Base-by-base conservation (phyloP, 2,329 filamentous ascomycete genomes). In the Leptographium lundbergii region DNA sequence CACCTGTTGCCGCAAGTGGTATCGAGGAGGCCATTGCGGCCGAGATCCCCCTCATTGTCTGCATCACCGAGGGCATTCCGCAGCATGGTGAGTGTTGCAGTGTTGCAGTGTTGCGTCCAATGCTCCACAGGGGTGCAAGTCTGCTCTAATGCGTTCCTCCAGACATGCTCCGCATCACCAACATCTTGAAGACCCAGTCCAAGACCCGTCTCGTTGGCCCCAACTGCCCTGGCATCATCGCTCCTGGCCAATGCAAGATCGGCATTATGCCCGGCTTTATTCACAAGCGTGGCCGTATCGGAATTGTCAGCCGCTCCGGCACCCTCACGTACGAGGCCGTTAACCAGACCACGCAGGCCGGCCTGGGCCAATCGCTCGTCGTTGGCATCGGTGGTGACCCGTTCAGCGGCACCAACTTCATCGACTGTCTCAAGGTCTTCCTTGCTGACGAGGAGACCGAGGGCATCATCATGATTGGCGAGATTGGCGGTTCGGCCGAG, bases 181-280 rank as follows among this genome's bases (percentile, higher is more conserved):
- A 91, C 74, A 96, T 97, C 75, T 84, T 99, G 73, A 97, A 96
- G 84, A 89, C 91, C 59, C 94, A 99, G 79, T 86, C 79, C 81
- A 97, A 97, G 84, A 96, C 92, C 66, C 88, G 94, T 72, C 83
- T 99, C 69, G 91, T 97, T 63, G 92, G 92, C 67, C 92, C 92
- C 70, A 99, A 97, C 81, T 99, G 94, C 81, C 94, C 94, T 65
- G 94, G 92, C 74, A 92, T 97, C 77, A 97, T 97, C 75, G 92
- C 81, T 59, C 83, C 84, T 62, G 94, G 92, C 69, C 92, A 95
- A 84, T 99, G 94, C 85, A 99, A 99, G 81, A 97, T 99, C 71
- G 94, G 94, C 72, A 99, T 99, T 79, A 97, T 99, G 94, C 90
- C 94, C 65, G 94, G 94, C 69, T 96, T 97, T 82, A 97, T 99